Conservation (phyloP, 768 basidiomycete species). For the Gloeostereum incarnatum region DNA sequence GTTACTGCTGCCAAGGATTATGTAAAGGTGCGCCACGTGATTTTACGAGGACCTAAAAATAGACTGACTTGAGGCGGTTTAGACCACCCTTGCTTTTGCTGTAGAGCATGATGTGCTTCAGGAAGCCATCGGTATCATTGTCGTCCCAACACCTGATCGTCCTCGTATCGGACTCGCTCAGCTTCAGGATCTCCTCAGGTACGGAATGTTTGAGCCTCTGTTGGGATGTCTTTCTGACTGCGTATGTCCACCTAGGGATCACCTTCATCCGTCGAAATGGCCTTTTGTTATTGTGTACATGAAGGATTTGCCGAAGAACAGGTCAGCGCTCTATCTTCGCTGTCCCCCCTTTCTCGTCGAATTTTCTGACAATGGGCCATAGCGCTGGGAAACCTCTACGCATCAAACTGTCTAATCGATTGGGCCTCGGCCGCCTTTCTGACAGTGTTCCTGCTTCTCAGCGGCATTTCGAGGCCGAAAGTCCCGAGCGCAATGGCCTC, state of each 20-base stretch:
- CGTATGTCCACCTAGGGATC: no score
- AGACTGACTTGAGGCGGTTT: not conserved
- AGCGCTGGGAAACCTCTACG: slow-evolving; percentile 38
- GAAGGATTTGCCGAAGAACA: slow-evolving; percentile 36
- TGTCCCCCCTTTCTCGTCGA: not conserved
- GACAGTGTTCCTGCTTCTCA: slow-evolving; percentile 22
- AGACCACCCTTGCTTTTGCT: slow-evolving; percentile 32
- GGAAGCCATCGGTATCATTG: slow-evolving; percentile 34
- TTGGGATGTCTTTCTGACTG: no score
- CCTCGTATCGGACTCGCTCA: slow-evolving; percentile 30
- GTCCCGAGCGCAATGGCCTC: slow-evolving; percentile 20
- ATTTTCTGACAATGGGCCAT: not conserved
- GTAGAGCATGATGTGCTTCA: slow-evolving; percentile 38
- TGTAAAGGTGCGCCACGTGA: slow-evolving; percentile 22
- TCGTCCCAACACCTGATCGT: slow-evolving; percentile 23
- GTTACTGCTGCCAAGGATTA: slow-evolving; percentile 27
- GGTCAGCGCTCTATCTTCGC: slow-evolving; percentile 7
- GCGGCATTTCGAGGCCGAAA: slow-evolving; percentile 32
- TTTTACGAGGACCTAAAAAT: not conserved
- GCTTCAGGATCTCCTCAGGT: slow-evolving; percentile 31
- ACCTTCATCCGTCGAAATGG: slow-evolving; percentile 41
- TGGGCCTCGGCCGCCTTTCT: slow-evolving; percentile 25
- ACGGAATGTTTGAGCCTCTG: no score
- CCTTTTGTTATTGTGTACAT: slow-evolving; percentile 38
- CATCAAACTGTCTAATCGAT: slow-evolving; percentile 30